A percentile compares a stretch with the other conserved stretches of the same genome.
phyloP scores from a whole-genome alignment of 768 basidiomycete species.

The Tephrocybe sp. region DNA sequence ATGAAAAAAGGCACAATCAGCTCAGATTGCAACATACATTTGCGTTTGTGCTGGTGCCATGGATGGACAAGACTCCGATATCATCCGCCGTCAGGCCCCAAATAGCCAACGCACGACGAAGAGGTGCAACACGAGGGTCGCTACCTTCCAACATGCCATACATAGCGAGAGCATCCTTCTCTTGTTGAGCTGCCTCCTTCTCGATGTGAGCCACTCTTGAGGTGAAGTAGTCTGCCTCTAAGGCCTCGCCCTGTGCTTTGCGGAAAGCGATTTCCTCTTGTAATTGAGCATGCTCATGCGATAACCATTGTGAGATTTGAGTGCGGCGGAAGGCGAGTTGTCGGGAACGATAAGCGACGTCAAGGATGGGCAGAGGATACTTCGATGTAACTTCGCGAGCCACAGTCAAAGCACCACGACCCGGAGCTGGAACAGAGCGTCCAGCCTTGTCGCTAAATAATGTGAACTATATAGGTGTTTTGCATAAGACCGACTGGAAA shows the following conservation, averaged over 20 bases:
- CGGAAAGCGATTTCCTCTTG: slow-evolving; percentile 71
- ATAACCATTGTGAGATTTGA: slow-evolving; percentile 93
- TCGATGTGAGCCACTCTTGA: slow-evolving; percentile 83
- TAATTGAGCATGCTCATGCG: slow-evolving; percentile 83
- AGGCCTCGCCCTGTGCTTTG: slow-evolving; percentile 46
- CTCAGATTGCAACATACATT: too few relatives aligned
- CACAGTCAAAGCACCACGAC: slow-evolving; percentile 85
- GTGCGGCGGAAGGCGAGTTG: slow-evolving; percentile 94
- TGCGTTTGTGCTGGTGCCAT: slow-evolving; percentile 84
- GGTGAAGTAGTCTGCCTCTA: slow-evolving; percentile 70
- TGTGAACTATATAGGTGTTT: background rate
- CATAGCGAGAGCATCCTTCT: slow-evolving; percentile 87
- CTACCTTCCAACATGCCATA: slow-evolving; percentile 94
- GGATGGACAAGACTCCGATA: slow-evolving; percentile 85
- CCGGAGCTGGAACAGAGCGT: slow-evolving; percentile 95
- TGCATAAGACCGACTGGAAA: background rate
- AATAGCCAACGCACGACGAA: slow-evolving; percentile 93
- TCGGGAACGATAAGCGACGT: slow-evolving; percentile 84
- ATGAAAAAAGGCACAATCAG: too few relatives aligned
- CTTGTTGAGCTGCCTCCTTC: slow-evolving; percentile 86
- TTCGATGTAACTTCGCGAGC: slow-evolving; percentile 83
- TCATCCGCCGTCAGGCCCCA: slow-evolving; percentile 96
- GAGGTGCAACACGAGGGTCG: slow-evolving; percentile 83
- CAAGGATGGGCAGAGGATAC: slow-evolving; percentile 76
- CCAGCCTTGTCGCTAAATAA: slow-evolving; percentile 89